These are phyloP conservation scores for Cutaneotrichosporon spelunceum DNA, from an alignment of 1,284 basidiomycete species.

Conservation along the genomic window DNA sequence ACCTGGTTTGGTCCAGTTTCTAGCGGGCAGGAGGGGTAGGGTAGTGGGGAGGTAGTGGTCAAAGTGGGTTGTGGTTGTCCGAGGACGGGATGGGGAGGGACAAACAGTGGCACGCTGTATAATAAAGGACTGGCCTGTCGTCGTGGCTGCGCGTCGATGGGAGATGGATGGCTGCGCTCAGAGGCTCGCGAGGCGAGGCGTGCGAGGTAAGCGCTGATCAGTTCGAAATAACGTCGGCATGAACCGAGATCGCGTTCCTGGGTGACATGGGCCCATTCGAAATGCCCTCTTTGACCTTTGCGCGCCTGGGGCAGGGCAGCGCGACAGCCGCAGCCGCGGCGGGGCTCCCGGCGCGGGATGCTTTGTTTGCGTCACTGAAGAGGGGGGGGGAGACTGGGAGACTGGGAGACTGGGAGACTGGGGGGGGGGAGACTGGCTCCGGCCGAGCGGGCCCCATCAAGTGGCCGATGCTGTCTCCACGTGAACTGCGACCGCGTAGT, in stretches of 20 bases:
- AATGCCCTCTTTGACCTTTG: background rate
- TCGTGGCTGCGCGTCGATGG: no score
- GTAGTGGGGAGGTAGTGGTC: background rate
- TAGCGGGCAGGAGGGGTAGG: background rate
- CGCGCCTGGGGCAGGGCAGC: no score
- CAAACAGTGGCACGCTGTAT: background rate
- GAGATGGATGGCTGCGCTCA: no score
- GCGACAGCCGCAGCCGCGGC: background rate
- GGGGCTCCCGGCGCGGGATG: background rate
- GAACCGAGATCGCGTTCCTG: background rate
- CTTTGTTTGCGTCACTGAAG: background rate
- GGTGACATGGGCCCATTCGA: background rate
- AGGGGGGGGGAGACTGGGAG: background rate
- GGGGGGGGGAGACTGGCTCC: no score
- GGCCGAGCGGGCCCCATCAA: no score
- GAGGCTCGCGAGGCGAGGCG: background rate
- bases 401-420: background rate
- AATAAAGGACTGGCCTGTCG: background rate
- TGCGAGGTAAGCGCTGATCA: slow-evolving; percentile 1
- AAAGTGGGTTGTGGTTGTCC: background rate
- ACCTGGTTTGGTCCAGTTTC: no score
- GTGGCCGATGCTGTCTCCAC: no score
- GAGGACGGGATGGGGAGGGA: background rate
- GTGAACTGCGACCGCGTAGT: no score
- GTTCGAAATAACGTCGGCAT: background rate